Conservation (phyloP, 2,329 filamentous ascomycete genomes). For the Rhynchosporium graminicola region DNA sequence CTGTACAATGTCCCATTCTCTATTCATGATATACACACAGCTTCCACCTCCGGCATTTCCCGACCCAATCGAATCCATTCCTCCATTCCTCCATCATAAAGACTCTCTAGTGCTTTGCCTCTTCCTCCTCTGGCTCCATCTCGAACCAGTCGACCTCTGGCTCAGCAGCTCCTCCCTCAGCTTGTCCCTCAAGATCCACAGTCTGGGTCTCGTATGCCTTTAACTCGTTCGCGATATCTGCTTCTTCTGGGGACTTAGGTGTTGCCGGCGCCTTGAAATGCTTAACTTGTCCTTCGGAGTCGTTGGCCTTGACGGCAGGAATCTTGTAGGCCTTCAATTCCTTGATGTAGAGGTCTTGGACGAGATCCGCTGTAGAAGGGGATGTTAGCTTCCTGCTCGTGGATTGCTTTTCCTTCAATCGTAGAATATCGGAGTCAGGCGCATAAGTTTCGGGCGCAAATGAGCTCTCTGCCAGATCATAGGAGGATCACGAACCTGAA, state of each 20-base stretch:
- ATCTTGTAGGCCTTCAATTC: slow-evolving; percentile 96
- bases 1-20: slow-evolving; percentile 35
- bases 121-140: slow-evolving; percentile 63
- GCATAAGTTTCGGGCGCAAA: not conserved
- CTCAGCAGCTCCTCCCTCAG: slow-evolving; percentile 61
- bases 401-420: not conserved
- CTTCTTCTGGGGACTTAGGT: slow-evolving; percentile 88
- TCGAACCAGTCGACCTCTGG: slow-evolving; percentile 75
- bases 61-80: not conserved
- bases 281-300: slow-evolving; percentile 88
- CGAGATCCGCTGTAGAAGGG: slow-evolving; percentile 74
- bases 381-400: slow-evolving; percentile 28
- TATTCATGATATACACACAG: slow-evolving; percentile 34
- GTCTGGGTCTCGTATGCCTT: slow-evolving; percentile 93
- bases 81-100: not conserved
- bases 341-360: slow-evolving; percentile 96
- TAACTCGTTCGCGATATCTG: slow-evolving; percentile 86
- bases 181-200: slow-evolving; percentile 91
- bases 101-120: slow-evolving; percentile 35
- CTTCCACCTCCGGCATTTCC: slow-evolving; percentile 12
- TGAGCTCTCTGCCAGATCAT: not conserved
- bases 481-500: slow-evolving; percentile 36
- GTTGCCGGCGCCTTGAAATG: slow-evolving; percentile 79
- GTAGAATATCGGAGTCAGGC: not conserved
- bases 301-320: slow-evolving; percentile 77